A percentile compares a stretch with the other conserved stretches of the same genome.
These are phyloP conservation scores for Marchantia paleacea DNA, from an alignment of 225 moss, liverwort and hornwort species.

Conservation along the genomic window DNA sequence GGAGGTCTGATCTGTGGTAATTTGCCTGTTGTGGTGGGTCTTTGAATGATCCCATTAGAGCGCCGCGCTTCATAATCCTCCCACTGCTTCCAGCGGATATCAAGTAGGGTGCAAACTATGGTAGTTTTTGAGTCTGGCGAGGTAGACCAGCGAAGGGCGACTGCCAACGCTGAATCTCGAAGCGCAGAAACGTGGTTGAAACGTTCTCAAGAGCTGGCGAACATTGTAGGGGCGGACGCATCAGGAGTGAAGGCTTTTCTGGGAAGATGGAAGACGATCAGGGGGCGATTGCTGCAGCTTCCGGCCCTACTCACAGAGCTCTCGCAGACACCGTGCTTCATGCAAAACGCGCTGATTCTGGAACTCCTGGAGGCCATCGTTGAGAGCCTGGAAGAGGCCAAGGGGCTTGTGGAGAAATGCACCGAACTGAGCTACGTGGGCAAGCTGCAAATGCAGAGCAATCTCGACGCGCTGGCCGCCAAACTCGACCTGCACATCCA, in stretches of 20 bases:
- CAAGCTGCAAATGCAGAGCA: constrained; percentile 90
- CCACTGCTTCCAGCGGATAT: neutral
- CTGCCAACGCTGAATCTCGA: constrained; percentile 30
- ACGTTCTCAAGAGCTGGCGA: constrained; percentile 68
- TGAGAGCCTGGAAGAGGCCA: constrained; percentile 68
- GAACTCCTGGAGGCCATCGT: constrained; percentile 70
- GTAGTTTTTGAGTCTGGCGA: constrained; percentile 45
- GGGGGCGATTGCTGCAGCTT: constrained; percentile 70
- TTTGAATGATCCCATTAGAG: neutral
- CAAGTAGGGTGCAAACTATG: constrained; percentile 35
- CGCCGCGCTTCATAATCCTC: neutral
- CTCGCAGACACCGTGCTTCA: constrained; percentile 70
- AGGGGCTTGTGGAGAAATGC: constrained; percentile 61
- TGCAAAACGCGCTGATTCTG: constrained; percentile 59
- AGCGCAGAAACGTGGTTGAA: constrained; percentile 63
- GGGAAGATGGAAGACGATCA: constrained; percentile 89
- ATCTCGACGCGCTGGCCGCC: constrained; percentile 72
- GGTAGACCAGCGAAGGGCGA: constrained; percentile 36
- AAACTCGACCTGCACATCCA: constrained; percentile 79
- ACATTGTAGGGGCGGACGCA: constrained; percentile 54
- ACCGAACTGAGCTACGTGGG: constrained; percentile 81
- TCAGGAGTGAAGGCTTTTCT: constrained; percentile 78
- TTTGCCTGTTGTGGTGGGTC: neutral
- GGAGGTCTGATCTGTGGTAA: neutral
- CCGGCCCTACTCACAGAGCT: constrained; percentile 71